A percentile compares a stretch with the other conserved stretches of the same genome.
phyloP scores from a whole-genome alignment of 164 flowering plant genomes.

The Macadamia tetraphylla region DNA sequence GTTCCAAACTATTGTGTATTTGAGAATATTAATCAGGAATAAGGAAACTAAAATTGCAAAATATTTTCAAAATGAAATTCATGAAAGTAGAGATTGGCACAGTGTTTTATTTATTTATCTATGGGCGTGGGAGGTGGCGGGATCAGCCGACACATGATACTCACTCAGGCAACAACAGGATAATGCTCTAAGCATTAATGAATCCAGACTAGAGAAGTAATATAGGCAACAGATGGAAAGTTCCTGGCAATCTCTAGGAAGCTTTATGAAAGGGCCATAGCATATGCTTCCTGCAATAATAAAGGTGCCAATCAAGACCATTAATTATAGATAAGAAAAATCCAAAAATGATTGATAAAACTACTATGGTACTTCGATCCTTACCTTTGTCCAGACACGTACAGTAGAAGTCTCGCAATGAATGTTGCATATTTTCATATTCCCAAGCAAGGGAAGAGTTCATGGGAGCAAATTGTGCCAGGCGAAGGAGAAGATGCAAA shows the following conservation, averaged over 20 bases:
- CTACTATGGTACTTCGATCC: neutral
- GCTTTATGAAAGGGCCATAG: conserved; percentile 73
- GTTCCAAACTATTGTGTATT: too few relatives aligned
- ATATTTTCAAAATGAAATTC: too few relatives aligned
- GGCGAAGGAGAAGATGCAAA: conserved; percentile 55
- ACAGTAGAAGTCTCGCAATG: conserved; percentile 44
- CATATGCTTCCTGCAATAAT: conserved; percentile 40
- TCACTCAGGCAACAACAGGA: conserved; percentile 71
- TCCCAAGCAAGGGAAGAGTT: conserved; percentile 40
- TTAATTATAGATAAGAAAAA: neutral
- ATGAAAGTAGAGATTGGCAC: too few relatives aligned
- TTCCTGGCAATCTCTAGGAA: conserved; percentile 69
- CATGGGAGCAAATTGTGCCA: conserved; percentile 54
- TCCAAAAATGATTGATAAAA: neutral
- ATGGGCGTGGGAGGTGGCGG: too few relatives aligned
- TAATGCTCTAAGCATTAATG: conserved; percentile 50
- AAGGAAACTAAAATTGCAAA: too few relatives aligned
- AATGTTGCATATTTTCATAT: conserved; percentile 47
- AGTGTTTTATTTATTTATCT: too few relatives aligned
- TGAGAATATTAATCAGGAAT: too few relatives aligned
- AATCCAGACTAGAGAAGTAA: conserved; percentile 57
- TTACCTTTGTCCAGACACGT: conserved; percentile 31
- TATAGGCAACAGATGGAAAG: conserved; percentile 67
- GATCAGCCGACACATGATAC: conserved; percentile 18
- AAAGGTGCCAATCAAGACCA: conserved; percentile 1